Base-by-base conservation (phyloP, 179 eudicot genomes). In the Camellia oleifera region DNA sequence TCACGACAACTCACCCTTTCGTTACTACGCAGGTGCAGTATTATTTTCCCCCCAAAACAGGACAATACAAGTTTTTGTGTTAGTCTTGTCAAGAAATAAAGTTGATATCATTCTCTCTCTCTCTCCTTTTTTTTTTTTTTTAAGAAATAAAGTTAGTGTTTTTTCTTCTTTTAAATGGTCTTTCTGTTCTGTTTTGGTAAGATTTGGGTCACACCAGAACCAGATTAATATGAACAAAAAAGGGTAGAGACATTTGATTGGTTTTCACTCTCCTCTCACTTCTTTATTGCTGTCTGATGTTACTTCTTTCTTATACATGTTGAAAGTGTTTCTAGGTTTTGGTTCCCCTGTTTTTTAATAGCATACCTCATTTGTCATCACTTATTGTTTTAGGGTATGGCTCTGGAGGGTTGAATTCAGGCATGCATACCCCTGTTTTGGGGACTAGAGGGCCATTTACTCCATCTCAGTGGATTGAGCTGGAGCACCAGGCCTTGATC, bases 401-500 rank as follows among this genome's bases (percentile, higher is more conserved):
- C 67, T 72, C 81, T 53, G 95, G 89, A 71, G 86, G 88, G 13
- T 20, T 80, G 74, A 86, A 78, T 82, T 86, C 65, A 68, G 72
- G 72, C 72, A 78, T 83, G 80, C 85, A 82, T 75, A 83, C 77
- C 60, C 82, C 82, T 12, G 20, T 87, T 80, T 72, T 84, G 67
- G 91, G 92, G 78, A 67, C 83, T 8, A 88, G 79, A 85, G 88
- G 92, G 72, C 87, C 95, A 80, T 91, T 93, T 77, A 89, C 94
- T 75, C 87, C 95, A 56, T 86, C 94, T 20, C 97, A 93, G 78
- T 91, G 94, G 92, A 78, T 85, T 74, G 97, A 93, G 83, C 86
- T 93, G 20, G 92, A 93, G 83, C 93, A 89, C 79, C 97, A 93
- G 54, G 97, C 95, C 6, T 79, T 90, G 87, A 91, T 91, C 73